Conservation (phyloP, 495 filamentous ascomycete species). For the Annulohypoxylon maeteangense region DNA sequence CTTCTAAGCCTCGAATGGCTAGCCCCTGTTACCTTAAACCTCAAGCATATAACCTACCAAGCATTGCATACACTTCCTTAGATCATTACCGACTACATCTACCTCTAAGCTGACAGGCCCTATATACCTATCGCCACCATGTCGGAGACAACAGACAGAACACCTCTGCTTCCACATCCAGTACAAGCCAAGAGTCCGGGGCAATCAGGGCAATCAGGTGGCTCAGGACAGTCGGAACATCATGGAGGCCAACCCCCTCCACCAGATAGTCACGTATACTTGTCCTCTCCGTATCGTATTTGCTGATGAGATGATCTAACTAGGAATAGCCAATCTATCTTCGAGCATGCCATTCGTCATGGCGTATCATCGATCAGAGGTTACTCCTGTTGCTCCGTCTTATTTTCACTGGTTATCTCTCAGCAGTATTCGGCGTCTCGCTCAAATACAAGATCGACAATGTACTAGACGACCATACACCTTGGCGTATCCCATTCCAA, state of each 20-base stretch:
- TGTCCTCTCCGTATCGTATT: not conserved
- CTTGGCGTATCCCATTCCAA: slow-evolving; percentile 58
- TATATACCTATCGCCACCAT: slow-evolving; percentile 17
- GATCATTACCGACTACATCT: not conserved
- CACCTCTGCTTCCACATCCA: slow-evolving; percentile 53
- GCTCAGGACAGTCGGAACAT: slow-evolving; percentile 13
- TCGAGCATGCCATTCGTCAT: slow-evolving; percentile 64
- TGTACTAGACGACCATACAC: slow-evolving; percentile 43
- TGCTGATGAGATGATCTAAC: slow-evolving; percentile 29
- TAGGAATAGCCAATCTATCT: slow-evolving; percentile 57
- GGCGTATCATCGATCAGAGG: slow-evolving; percentile 56
- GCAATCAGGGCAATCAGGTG: slow-evolving; percentile 19
- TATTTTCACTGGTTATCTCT: slow-evolving; percentile 56
- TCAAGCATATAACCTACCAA: slow-evolving; percentile 30
- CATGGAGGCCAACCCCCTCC: not conserved
- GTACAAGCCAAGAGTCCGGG: slow-evolving; percentile 16
- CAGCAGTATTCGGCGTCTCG: slow-evolving; percentile 51
- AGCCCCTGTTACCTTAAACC: not conserved
- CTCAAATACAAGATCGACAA: slow-evolving; percentile 55
- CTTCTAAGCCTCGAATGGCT: slow-evolving; percentile 9
- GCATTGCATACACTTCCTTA: not conserved
- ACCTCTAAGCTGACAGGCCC: slow-evolving; percentile 3
- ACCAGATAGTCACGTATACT: slow-evolving; percentile 50
- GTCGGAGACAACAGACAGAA: slow-evolving; percentile 47
- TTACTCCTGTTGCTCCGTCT: slow-evolving; percentile 53